Base-by-base conservation (phyloP, 139 green algal species). In the Ettlia oleoabundans region DNA sequence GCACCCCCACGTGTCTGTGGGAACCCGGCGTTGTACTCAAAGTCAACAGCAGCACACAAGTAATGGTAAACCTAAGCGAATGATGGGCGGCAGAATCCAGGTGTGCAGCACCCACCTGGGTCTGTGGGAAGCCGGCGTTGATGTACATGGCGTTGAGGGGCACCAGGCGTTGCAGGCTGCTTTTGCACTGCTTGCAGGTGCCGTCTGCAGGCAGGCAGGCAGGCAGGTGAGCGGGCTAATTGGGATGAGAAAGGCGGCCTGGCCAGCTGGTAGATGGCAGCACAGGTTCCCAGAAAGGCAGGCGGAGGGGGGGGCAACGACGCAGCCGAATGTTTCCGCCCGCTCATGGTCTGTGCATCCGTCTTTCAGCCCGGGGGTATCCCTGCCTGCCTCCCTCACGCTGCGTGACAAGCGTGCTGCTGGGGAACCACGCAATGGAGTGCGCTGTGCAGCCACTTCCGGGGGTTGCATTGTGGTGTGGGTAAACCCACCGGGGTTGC, bases 61-160 rank as follows among this genome's bases (percentile, higher is more conserved):
- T 15, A 58, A 15, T 10, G 47, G 47, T 15, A 58, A 10, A 58
- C 13, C n/a, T 58, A 15, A 24, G 47, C 10, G 47, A 10, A 58
- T 10, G 15, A 10, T 58, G 47, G 10, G 13, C 47, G 13, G 47
- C 15, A 24, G 47, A 10, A 10, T 58, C 47, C 47, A 58, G 47
- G 13, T 58, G 47, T 58, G 47, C 47, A 10, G 47, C 47, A 24
- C 13, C 13, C 47, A 58, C 47, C 10, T 24, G 47, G 47, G 47
- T 15, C 47, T 58, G 47, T 15, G 15, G 10, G 47, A 24, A 32
- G 18, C 55, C 55, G 21, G 55, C 55, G 21, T 77, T 77, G 70
- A 77, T 77, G 70, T 64, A 77, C 15, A 64, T 40, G 0, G 70
- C 70, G 13, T 77, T 77, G 4, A 77, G 70, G 7, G 70, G 70